Conservation (phyloP, 2,329 filamentous ascomycete species). For the Trichoderma citrinoviride region DNA sequence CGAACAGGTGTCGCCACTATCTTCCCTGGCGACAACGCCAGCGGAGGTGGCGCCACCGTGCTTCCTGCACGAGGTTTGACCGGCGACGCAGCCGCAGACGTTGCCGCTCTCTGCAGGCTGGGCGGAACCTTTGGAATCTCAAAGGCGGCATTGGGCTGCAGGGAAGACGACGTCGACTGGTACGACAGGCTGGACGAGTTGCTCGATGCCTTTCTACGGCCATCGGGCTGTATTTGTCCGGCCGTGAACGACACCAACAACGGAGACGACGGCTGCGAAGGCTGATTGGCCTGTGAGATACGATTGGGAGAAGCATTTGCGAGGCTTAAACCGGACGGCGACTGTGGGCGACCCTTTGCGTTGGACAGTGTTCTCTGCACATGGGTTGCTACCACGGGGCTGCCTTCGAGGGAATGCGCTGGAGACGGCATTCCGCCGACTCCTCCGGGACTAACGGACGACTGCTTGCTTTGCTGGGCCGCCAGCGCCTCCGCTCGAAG, state of each 20-base stretch:
- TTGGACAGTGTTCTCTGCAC: slow-evolving; percentile 80
- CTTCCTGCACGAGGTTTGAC: slow-evolving; percentile 51
- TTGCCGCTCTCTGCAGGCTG: slow-evolving; percentile 59
- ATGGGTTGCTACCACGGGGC: slow-evolving; percentile 75
- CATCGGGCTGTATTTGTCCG: slow-evolving; percentile 71
- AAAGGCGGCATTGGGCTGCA: slow-evolving; percentile 67
- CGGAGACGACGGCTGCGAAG: slow-evolving; percentile 65
- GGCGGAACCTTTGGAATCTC: slow-evolving; percentile 66
- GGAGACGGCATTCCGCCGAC: slow-evolving; percentile 52
- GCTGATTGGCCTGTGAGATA: slow-evolving; percentile 59
- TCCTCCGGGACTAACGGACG: slow-evolving; percentile 44
- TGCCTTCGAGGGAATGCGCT: slow-evolving; percentile 73
- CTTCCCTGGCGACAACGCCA: slow-evolving; percentile 63
- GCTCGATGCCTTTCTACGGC: slow-evolving; percentile 84
- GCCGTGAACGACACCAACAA: slow-evolving; percentile 96
- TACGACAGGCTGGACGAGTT: slow-evolving; percentile 82
- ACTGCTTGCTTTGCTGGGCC: slow-evolving; percentile 56
- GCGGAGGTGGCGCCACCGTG: slow-evolving; percentile 46
- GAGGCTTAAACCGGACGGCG: slow-evolving; percentile 77
- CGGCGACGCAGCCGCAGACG: slow-evolving; percentile 53
- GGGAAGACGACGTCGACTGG: slow-evolving; percentile 59
- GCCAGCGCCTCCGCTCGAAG: slow-evolving; percentile 86
- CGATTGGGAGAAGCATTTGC: slow-evolving; percentile 84
- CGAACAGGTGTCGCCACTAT: slow-evolving; percentile 54
- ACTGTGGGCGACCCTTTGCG: slow-evolving; percentile 79